These are phyloP conservation scores for Fusarium chlamydosporum DNA, from an alignment of 2,329 filamentous ascomycete species.

Conservation along the genomic window DNA sequence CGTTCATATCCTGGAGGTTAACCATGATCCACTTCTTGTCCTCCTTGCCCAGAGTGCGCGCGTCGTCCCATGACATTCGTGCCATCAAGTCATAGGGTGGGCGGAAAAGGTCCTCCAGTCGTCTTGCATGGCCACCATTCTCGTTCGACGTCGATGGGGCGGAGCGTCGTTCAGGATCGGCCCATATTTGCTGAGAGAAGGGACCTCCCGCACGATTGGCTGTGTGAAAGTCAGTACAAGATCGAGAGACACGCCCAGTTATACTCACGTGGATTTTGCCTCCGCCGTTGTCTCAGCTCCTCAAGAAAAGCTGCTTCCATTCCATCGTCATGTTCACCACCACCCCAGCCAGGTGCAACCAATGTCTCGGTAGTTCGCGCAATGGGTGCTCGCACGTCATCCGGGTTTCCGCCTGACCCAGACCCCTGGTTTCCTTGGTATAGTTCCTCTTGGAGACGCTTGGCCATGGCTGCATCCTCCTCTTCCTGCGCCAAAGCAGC, in stretches of 20 bases:
- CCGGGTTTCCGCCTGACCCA: conserved; percentile 58
- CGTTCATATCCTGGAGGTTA: conserved; percentile 92
- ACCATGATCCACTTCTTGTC: conserved; percentile 94
- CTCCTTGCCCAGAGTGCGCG: conserved; percentile 86
- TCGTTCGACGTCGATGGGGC: conserved; percentile 53
- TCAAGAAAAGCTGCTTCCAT: conserved; percentile 74
- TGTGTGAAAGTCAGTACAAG: conserved; percentile 26
- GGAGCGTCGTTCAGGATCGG: conserved; percentile 47
- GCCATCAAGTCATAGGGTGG: conserved; percentile 93
- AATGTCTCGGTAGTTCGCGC: conserved; percentile 92
- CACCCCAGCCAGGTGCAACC: conserved; percentile 74
- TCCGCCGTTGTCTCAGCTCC: conserved; percentile 69
- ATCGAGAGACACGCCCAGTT: neutral
- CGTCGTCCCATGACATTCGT: conserved; percentile 83
- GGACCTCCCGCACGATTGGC: conserved; percentile 52
- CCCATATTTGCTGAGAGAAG: conserved; percentile 59
- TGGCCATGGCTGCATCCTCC: conserved; percentile 93
- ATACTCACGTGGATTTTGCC: conserved; percentile 52
- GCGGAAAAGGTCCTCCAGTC: conserved; percentile 91
- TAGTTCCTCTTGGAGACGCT: conserved; percentile 91
- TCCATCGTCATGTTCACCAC: conserved; percentile 64
- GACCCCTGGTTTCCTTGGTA: conserved; percentile 70
- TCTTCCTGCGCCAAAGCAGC: conserved; percentile 73
- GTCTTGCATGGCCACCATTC: conserved; percentile 76
- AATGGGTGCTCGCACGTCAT: conserved; percentile 88